A percentile compares a stretch with the other conserved stretches of the same genome.
Conservation (phyloP, 2,329 filamentous ascomycete genomes). For the Epichloe elymi region DNA sequence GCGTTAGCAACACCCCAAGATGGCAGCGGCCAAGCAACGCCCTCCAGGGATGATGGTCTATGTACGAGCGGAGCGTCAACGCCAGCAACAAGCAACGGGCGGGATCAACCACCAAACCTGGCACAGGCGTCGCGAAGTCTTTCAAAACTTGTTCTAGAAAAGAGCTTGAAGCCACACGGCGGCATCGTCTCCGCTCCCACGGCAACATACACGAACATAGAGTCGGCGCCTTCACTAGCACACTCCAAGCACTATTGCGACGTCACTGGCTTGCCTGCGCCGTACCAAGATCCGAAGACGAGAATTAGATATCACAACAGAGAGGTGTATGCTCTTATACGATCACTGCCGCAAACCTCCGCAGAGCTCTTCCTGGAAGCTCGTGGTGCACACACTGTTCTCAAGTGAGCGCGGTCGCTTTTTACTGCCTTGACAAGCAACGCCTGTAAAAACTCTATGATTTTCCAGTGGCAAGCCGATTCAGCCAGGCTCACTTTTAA, state of each 20-base stretch:
- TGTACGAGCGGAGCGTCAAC: conserved; percentile 47
- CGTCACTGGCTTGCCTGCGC: conserved; percentile 80
- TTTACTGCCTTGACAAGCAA: neutral
- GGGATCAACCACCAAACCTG: conserved; percentile 50
- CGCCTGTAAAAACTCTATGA: neutral
- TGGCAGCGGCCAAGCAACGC: conserved; percentile 62
- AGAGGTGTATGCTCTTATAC: conserved; percentile 78
- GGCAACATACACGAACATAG: conserved; percentile 92
- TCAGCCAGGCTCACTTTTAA: too few species aligned
- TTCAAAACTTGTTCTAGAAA: conserved; percentile 79
- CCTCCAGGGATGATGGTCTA: conserved; percentile 35
- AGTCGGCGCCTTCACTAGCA: conserved; percentile 78
- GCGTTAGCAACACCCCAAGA: conserved; percentile 68
- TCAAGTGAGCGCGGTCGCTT: conserved; percentile 52
- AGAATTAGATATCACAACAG: conserved; percentile 83
- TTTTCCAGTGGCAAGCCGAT: neutral
- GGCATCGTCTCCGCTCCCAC: conserved; percentile 39
- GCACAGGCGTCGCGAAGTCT: conserved; percentile 80
- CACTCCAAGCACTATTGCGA: conserved; percentile 89
- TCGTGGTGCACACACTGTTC: conserved; percentile 79
- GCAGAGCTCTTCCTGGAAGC: conserved; percentile 84
- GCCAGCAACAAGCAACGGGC: conserved; percentile 30
- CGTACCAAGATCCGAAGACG: conserved; percentile 91
- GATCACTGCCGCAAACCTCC: conserved; percentile 65
- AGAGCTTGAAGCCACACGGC: conserved; percentile 41